phyloP scores from a whole-genome alignment of 805 yeast genomes.

The Candida dajiaensis region DNA sequence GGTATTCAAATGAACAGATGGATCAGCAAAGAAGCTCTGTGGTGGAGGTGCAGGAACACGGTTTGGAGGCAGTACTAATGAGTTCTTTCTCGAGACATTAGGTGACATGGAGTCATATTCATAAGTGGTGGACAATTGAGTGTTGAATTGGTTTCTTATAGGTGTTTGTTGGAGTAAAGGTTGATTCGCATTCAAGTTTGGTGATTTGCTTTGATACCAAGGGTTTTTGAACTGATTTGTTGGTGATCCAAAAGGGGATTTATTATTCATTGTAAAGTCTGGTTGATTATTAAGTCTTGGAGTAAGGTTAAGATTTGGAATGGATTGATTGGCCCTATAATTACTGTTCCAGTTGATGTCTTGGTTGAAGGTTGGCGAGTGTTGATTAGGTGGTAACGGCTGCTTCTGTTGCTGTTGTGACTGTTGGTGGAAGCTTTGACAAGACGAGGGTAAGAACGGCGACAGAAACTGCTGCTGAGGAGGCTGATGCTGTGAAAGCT shows the following conservation, averaged over 20 bases:
- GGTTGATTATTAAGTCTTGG: slow-evolving; percentile 13
- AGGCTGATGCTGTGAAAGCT: slow-evolving; percentile 3
- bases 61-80: slow-evolving; percentile 35
- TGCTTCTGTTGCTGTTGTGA: not conserved
- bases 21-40: slow-evolving; percentile 29
- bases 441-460: not conserved
- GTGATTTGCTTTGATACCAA: slow-evolving; percentile 19
- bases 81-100: slow-evolving; percentile 15
- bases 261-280: slow-evolving; percentile 1
- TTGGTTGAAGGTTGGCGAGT: not conserved
- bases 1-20: slow-evolving; percentile 15
- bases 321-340: slow-evolving; percentile 13
- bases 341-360: slow-evolving; percentile 21
- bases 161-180: slow-evolving; percentile 2
- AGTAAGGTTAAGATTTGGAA: slow-evolving; percentile 13
- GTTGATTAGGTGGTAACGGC: not conserved
- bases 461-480: slow-evolving; percentile 3
- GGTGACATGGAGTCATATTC: slow-evolving; percentile 30
- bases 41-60: slow-evolving; percentile 42
- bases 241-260: slow-evolving; percentile 25
- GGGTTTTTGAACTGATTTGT: slow-evolving; percentile 25
- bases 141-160: slow-evolving; percentile 8
- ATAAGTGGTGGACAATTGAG: slow-evolving; percentile 44
- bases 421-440: not conserved
- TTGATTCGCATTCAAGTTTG: slow-evolving; percentile 2